Base-by-base conservation (phyloP, 169 alveolate genomes). In the Babesia sp. region DNA sequence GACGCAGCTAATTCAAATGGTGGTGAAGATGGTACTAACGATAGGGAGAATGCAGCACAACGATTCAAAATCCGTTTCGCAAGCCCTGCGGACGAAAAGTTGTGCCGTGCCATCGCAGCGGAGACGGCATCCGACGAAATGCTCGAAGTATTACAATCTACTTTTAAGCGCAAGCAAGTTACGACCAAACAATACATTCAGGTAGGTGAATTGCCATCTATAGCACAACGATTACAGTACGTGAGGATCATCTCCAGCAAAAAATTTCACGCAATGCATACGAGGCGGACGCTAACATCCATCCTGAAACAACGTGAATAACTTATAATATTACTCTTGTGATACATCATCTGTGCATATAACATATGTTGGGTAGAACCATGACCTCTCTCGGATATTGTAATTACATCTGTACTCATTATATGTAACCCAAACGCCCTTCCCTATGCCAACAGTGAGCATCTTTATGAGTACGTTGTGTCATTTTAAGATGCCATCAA, bases 101-200 rank as follows among this genome's bases (percentile, higher is more conserved):
- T 68, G 8, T 37, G 61, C 41, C 51, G 51, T 20, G 57, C 66
- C 16, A 41, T 79, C 18, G 71, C 50, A 18, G 24, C 59, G 34
- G 87, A 79, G 64, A 75, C 83, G 26, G 56, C 83, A 16, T 58
- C 60, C 26, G 56, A 56, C 60, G 66, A 44, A 33, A 70, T 79
- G 83, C 24, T 79, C 33, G 83, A 79, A 36, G 14, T 54, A 45
- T 39, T 79, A 20, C 70, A 59, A 34, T 45, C 68, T 0, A 36
- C 78, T 0, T 71, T 51, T 16, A 79, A 71, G 63, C 66, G 68
- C 41, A 79, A 68, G 18, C 45, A 29, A 51, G 41, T 79, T 4
- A 29, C 79, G 20, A 70, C 78, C 14, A 56, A 60, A 18, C 31
- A 59, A 0, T 79, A 79, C 37, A 68, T 79, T 22, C 48, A 79